These are phyloP conservation scores for Forsythia suspensa DNA, from an alignment of 257 asterid species.

Conservation along the genomic window DNA sequence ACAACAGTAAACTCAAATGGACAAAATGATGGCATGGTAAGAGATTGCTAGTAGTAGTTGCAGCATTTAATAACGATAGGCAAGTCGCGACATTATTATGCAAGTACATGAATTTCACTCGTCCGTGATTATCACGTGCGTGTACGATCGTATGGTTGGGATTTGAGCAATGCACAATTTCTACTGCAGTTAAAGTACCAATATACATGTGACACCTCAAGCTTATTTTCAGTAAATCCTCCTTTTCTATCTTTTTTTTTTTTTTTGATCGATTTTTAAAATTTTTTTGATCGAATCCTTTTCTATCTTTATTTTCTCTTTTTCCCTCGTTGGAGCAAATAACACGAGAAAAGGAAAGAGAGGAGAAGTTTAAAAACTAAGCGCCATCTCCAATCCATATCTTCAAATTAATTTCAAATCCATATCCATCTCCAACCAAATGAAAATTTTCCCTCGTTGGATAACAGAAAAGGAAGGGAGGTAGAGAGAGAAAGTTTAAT, in stretches of 20 bases:
- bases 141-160: not conserved
- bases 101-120: not conserved
- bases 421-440: too few relatives aligned
- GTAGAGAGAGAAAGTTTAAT: too few relatives aligned
- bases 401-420: too few relatives aligned
- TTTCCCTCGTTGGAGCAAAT: not conserved
- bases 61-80: not conserved
- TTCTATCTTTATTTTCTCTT: not conserved
- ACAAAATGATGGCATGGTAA: not conserved
- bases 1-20: not conserved
- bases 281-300: too few relatives aligned
- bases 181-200: not conserved
- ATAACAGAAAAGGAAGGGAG: too few relatives aligned
- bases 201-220: not conserved
- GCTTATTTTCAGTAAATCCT: not conserved
- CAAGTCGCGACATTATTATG: not conserved
- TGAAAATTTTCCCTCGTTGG: too few relatives aligned
- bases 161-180: not conserved
- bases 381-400: too few relatives aligned
- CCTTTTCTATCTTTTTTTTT: too few relatives aligned
- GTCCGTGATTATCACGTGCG: not conserved
- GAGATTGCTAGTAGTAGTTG: not conserved
- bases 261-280: too few relatives aligned
- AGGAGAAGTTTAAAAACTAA: not conserved
- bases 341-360: not conserved